These are phyloP conservation scores for Verticillium longisporum DNA, from an alignment of 2,329 filamentous ascomycete species.

Conservation along the genomic window DNA sequence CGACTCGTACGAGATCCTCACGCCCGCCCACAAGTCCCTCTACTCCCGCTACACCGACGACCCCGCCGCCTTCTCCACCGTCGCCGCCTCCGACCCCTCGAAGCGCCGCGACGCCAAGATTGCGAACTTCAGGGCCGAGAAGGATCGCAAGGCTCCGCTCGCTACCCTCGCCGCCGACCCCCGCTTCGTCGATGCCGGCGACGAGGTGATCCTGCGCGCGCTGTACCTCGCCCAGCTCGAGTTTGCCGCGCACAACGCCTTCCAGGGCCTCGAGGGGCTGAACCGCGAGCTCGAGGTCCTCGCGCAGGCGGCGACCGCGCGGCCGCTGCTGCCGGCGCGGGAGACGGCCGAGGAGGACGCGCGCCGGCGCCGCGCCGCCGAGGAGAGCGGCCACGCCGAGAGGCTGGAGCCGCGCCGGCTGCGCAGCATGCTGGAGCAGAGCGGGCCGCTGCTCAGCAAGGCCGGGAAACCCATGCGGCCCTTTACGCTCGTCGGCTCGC, in stretches of 20 bases:
- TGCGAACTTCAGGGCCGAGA: slow-evolving; percentile 75
- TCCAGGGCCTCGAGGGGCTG: slow-evolving; percentile 81
- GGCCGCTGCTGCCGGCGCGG: slow-evolving; percentile 33
- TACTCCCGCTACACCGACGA: slow-evolving; percentile 69
- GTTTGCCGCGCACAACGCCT: slow-evolving; percentile 70
- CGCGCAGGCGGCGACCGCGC: slow-evolving; percentile 55
- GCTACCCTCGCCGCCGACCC: slow-evolving; percentile 45
- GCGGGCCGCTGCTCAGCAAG: slow-evolving; percentile 67
- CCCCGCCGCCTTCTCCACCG: slow-evolving; percentile 65
- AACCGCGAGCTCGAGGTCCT: slow-evolving; percentile 81
- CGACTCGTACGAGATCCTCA: slow-evolving; percentile 72
- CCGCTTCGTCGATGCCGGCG: slow-evolving; percentile 61
- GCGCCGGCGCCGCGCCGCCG: slow-evolving; percentile 26
- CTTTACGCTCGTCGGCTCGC: slow-evolving; percentile 75
- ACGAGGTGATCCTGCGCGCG: slow-evolving; percentile 78
- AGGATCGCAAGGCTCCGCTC: slow-evolving; percentile 75
- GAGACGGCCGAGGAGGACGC: slow-evolving; percentile 40
- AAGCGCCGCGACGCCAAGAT: slow-evolving; percentile 79
- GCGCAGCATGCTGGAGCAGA: slow-evolving; percentile 33
- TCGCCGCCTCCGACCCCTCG: slow-evolving; percentile 46
- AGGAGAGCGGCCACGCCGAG: slow-evolving; percentile 52
- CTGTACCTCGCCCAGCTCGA: slow-evolving; percentile 70
- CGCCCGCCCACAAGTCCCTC: slow-evolving; percentile 56
- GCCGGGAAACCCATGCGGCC: slow-evolving; percentile 83
- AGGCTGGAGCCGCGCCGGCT: slow-evolving; percentile 61